phyloP scores from a whole-genome alignment of 192 early-diverging fungal species.

The Podila epigama region DNA sequence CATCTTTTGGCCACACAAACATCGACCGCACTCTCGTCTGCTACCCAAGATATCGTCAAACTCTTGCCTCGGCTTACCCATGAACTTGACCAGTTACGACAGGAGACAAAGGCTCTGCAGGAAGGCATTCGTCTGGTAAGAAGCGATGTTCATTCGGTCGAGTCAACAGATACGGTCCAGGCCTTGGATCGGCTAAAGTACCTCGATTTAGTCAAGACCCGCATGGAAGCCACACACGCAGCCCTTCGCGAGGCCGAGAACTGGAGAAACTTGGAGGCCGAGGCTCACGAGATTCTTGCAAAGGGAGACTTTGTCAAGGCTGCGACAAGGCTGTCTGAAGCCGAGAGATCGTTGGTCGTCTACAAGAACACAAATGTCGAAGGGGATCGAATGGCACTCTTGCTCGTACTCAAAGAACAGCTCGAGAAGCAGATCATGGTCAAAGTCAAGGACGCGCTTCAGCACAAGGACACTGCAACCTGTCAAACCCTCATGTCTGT shows the following conservation, averaged over 20 bases:
- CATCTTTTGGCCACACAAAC: slow-evolving; percentile 66
- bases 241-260: slow-evolving; percentile 77
- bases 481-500: slow-evolving; percentile 62
- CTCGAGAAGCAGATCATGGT: slow-evolving; percentile 63
- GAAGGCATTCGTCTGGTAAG: slow-evolving; percentile 54
- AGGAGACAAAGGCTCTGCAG: slow-evolving; percentile 58
- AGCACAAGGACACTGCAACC: slow-evolving; percentile 62
- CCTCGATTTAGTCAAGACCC: slow-evolving; percentile 67
- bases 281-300: slow-evolving; percentile 70
- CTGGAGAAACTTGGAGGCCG: slow-evolving; percentile 76
- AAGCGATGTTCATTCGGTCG: slow-evolving; percentile 54
- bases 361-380: slow-evolving; percentile 75
- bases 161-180: slow-evolving; percentile 37
- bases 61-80: slow-evolving; percentile 68
- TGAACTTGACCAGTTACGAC: slow-evolving; percentile 65
- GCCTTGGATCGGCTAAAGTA: slow-evolving; percentile 69
- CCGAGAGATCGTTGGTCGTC: slow-evolving; percentile 62
- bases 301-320: slow-evolving; percentile 69
- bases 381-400: slow-evolving; percentile 63
- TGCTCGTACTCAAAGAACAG: slow-evolving; percentile 64
- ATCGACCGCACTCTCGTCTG: slow-evolving; percentile 57
- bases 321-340: slow-evolving; percentile 66
- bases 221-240: slow-evolving; percentile 72
- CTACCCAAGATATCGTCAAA: slow-evolving; percentile 63
- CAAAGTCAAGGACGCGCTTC: slow-evolving; percentile 59